Percentiles rank a stretch among this genome's conserved stretches.
Evolutionary conservation across 2,329 filamentous ascomycete genomes (phyloP).

Genomic region (Metarhizium rileyi): DNA sequence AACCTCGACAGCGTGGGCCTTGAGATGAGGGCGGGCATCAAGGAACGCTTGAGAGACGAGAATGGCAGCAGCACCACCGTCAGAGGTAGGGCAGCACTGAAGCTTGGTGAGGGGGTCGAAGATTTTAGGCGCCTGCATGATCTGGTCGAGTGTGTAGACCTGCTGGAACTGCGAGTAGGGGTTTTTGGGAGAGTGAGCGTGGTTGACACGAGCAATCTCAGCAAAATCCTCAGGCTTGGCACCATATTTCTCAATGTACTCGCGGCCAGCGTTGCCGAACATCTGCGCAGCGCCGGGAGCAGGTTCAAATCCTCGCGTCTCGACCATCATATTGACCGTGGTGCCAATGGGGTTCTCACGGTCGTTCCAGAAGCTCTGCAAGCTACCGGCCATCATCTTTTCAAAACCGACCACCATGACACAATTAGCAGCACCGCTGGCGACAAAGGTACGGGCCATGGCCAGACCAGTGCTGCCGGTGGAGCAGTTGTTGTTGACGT

Average conservation of each 20-base stretch:
- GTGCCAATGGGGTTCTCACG: slow-evolving; percentile 70
- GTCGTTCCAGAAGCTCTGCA: slow-evolving; percentile 79
- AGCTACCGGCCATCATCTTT: slow-evolving; percentile 92
- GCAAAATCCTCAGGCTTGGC: slow-evolving; percentile 81
- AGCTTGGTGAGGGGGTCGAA: slow-evolving; percentile 86
- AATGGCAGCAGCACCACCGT: slow-evolving; percentile 81
- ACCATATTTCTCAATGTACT: slow-evolving; percentile 95
- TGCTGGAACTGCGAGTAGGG: slow-evolving; percentile 97
- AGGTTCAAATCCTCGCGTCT: slow-evolving; percentile 70
- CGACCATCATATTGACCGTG: slow-evolving; percentile 67
- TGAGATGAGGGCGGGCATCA: slow-evolving; percentile 72
- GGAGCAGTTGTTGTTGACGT: slow-evolving; percentile 98
- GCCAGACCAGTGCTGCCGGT: slow-evolving; percentile 87
- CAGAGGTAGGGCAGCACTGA: slow-evolving; percentile 96
- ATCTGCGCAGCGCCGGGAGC: slow-evolving; percentile 82
- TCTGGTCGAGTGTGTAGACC: slow-evolving; percentile 79
- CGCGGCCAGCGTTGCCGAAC: slow-evolving; percentile 87
- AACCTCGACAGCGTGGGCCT: slow-evolving; percentile 73
- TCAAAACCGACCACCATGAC: slow-evolving; percentile 91
- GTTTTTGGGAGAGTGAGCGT: slow-evolving; percentile 83
- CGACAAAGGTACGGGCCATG: slow-evolving; percentile 72
- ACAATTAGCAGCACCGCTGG: slow-evolving; percentile 74
- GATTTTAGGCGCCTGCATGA: slow-evolving; percentile 67
- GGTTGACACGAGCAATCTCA: slow-evolving; percentile 88
- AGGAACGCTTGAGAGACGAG: slow-evolving; percentile 85